Base-by-base conservation (phyloP, 441 rosid species). In the Euphorbia celastroides region DNA sequence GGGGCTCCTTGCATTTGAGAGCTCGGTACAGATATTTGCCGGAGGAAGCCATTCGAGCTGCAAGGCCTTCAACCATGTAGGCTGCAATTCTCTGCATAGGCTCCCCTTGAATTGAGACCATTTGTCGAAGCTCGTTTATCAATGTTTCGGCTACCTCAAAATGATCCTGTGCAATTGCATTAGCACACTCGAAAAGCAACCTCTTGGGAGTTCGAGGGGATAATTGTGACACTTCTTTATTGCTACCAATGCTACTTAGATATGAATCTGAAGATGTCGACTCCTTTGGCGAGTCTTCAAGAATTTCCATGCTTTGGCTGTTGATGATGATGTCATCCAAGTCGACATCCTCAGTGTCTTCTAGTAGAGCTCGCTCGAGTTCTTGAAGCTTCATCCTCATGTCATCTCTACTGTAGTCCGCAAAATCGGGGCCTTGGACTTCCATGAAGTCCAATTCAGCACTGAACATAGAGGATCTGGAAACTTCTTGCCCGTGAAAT, bases 21-120 rank as follows among this genome's bases (percentile, higher is more conserved):
- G 99, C 86, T 79, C 74, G 88, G 75, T 95, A 95, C 6, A 95
- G 85, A 60, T 68, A 86, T 69, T 82, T 92, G 28, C 99, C 99
- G 20, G 99, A 92, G 26, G 85, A 77, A 74, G 98, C 96, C 88
- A 95, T 80, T 56, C 94, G 87, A 60, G 99, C 99, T 25, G 92
- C 99, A 66, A 95, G 86, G 56, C 99, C 98, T 85, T 95, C 99
- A 3, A 90, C 92, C 98, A 92, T 90, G 86, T 95, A 95, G 48
- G 99, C 99, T 0, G 99, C 98, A 6, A 90, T 87, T 73, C 99
- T 87, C 77, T 87, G 88, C 31, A 91, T 77, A 32, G 99, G 99
- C 27, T 95, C 98, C 65, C 99, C 99, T 72, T 92, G 98, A 71
- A 95, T 79, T 0, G 98, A 95, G 36, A 92, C 99, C 62, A 77